Conservation (phyloP, 2,329 filamentous ascomycete genomes). For the Seiridium unicorne region DNA sequence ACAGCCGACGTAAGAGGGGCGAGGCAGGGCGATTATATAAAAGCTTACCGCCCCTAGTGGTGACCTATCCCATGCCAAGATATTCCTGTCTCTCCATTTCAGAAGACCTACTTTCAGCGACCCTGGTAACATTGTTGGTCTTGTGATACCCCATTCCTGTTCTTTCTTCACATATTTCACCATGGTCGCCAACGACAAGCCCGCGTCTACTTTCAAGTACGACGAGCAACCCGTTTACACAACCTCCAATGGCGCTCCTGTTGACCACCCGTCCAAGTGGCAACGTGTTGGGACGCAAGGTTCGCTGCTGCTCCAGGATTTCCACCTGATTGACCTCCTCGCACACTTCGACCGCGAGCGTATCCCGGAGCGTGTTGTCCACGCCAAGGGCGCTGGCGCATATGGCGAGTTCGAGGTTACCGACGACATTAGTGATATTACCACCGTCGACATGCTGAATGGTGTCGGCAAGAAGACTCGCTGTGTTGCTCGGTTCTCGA, state of each 20-base stretch:
- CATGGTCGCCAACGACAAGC: conserved; percentile 42
- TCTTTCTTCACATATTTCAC: background rate
- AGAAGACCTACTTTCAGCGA: too few species aligned
- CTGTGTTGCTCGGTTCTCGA: conserved; percentile 63
- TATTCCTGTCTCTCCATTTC: background rate
- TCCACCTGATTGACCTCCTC: conserved; percentile 63
- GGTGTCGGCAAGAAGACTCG: conserved; percentile 60
- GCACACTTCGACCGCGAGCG: conserved; percentile 52
- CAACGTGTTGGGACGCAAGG: conserved; percentile 56
- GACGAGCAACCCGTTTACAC: conserved; percentile 58
- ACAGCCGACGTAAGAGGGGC: too few species aligned
- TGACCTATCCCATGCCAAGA: too few species aligned
- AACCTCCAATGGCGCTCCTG: conserved; percentile 57
- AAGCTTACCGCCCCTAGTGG: too few species aligned
- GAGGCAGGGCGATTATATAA: too few species aligned
- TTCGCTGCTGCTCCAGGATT: conserved; percentile 62
- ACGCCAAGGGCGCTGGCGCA: conserved; percentile 35
- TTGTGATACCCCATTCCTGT: background rate
- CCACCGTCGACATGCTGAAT: conserved; percentile 41
- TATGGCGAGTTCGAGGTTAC: conserved; percentile 44
- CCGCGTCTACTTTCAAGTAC: conserved; percentile 47
- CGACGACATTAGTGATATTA: conserved; percentile 47
- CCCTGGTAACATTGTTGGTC: background rate
- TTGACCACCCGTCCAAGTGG: conserved; percentile 45
- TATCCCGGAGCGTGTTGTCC: conserved; percentile 45